Evolutionary conservation across 1,139 yeast genomes (phyloP).

Genomic region (Starmera stellimalicola): DNA sequence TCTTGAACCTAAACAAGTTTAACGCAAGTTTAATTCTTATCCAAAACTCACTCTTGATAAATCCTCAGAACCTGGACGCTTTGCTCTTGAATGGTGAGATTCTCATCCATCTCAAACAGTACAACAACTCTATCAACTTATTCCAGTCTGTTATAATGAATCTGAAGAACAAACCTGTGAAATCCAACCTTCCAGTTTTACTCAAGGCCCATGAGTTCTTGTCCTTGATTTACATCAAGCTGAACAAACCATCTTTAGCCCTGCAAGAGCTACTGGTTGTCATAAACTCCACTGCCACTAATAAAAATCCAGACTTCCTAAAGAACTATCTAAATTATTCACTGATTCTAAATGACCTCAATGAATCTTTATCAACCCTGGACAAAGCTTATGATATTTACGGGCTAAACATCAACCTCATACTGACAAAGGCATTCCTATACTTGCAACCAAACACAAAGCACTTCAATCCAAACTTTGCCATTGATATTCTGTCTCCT

Average conservation of each 20-base stretch:
- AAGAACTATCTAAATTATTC: constrained; percentile 26
- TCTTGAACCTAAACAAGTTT: not conserved
- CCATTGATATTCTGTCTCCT: constrained; percentile 32
- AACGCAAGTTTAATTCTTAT: not conserved
- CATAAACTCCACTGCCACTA: constrained; percentile 38
- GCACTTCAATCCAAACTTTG: constrained; percentile 24
- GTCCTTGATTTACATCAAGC: constrained; percentile 44
- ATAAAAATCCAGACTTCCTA: constrained; percentile 35
- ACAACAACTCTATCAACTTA: constrained; percentile 37
- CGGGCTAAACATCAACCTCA: constrained; percentile 35
- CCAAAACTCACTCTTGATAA: not conserved
- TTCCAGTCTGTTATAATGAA: constrained; percentile 33
- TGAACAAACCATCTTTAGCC: constrained; percentile 37
- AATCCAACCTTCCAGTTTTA: constrained; percentile 36
- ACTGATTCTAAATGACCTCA: not conserved
- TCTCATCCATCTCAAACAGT: constrained; percentile 31
- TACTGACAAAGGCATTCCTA: constrained; percentile 39
- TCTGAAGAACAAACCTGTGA: constrained; percentile 25
- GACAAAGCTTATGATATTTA: constrained; percentile 36
- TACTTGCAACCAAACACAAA: constrained; percentile 23
- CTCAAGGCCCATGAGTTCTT: constrained; percentile 44
- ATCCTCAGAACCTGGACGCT: not conserved
- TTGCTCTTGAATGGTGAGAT: constrained; percentile 26
- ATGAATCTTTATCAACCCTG: not conserved
- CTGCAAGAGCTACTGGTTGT: constrained; percentile 41